Percentiles rank a stretch among this genome's conserved stretches.
These are phyloP conservation scores for Wickerhamiella kurtzmanii DNA, from an alignment of 805 yeast species.

Conservation along the genomic window DNA sequence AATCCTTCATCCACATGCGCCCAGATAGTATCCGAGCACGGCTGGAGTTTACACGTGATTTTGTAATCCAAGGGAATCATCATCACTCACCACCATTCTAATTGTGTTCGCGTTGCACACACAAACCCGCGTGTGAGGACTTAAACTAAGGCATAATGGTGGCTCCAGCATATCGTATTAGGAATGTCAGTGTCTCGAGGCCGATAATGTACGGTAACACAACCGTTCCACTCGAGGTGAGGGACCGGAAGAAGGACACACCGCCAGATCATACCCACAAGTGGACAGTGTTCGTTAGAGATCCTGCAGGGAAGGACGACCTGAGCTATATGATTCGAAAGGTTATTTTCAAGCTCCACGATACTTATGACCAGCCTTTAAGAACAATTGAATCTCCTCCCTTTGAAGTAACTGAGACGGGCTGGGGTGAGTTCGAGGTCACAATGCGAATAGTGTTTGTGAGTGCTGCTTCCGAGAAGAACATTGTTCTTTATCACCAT, in stretches of 20 bases:
- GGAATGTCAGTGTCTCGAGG: conserved; percentile 55
- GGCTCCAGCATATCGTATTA: conserved; percentile 11
- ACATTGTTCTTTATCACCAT: conserved; percentile 74
- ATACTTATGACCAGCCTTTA: conserved; percentile 79
- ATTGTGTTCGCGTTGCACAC: background rate
- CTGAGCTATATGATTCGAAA: conserved; percentile 68
- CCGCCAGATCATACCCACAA: conserved; percentile 87
- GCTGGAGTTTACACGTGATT: no score
- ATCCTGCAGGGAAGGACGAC: conserved; percentile 64
- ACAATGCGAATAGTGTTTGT: conserved; percentile 75
- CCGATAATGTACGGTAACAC: conserved; percentile 75
- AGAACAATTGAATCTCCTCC: conserved; percentile 83
- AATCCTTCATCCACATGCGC: no score
- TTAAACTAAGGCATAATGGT: background rate
- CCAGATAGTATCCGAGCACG: no score
- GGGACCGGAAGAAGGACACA: conserved; percentile 41
- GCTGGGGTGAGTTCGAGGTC: conserved; percentile 99
- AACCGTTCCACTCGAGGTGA: conserved; percentile 50
- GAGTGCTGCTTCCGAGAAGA: conserved; percentile 79
- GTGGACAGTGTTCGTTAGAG: conserved; percentile 86
- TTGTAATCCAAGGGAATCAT: background rate
- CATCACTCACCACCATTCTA: background rate
- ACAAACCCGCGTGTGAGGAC: no score
- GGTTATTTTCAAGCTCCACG: conserved; percentile 90
- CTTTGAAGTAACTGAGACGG: conserved; percentile 89